Evolutionary conservation across 2,329 filamentous ascomycete species (phyloP).

Genomic region (Ustulina deusta): DNA sequence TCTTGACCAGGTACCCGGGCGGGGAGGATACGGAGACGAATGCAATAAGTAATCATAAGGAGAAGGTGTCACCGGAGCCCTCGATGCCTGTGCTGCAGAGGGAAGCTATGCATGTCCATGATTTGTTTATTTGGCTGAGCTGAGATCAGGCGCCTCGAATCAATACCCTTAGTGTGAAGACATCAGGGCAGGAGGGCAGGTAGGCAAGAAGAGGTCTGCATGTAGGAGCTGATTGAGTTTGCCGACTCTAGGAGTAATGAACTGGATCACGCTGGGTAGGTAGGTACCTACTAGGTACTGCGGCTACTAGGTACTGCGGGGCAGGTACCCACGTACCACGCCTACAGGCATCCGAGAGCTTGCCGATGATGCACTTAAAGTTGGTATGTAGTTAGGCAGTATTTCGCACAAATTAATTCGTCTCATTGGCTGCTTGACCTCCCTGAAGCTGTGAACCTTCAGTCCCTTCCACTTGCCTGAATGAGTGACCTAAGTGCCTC

Average conservation of each 20-base stretch:
- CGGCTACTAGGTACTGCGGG: too few relatives aligned
- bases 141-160: neutral
- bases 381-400: too few relatives aligned
- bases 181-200: neutral
- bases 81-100: slow-evolving; percentile 16
- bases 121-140: slow-evolving; percentile 6
- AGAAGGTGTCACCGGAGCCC: slow-evolving; percentile 16
- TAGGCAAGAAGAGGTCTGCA: neutral
- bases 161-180: neutral
- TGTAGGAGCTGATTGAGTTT: neutral
- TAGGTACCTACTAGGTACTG: too few relatives aligned
- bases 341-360: too few relatives aligned
- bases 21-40: neutral
- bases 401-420: neutral
- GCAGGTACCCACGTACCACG: too few relatives aligned
- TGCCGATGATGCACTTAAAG: too few relatives aligned
- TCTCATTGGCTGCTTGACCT: neutral
- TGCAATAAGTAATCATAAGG: slow-evolving; percentile 21
- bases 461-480: neutral
- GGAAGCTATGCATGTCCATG: slow-evolving; percentile 27
- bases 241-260: too few relatives aligned
- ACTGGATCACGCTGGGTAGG: too few relatives aligned
- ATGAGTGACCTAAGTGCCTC: too few relatives aligned
- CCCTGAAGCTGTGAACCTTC: neutral
- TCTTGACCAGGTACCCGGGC: slow-evolving; percentile 43